phyloP scores from a whole-genome alignment of 139 green algal genomes.

The Picochlorum sp. region DNA sequence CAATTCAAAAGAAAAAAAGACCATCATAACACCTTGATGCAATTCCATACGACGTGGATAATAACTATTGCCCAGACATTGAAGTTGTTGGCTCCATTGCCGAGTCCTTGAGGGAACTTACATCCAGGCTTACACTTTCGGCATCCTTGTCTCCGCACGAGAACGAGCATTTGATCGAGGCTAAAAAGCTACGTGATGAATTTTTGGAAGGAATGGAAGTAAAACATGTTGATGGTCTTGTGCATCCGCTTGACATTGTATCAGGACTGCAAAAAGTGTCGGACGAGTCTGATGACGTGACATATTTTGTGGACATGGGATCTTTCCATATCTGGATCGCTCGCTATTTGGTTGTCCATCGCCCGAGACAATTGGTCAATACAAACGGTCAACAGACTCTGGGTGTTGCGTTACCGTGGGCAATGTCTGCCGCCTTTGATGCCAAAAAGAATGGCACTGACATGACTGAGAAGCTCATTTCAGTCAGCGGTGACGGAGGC shows the following conservation, averaged over 20 bases:
- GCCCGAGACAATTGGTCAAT: slow-evolving; percentile 14
- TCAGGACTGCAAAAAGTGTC: neutral
- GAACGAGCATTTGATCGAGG: neutral
- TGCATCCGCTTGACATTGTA: neutral
- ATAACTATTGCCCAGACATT: slow-evolving; percentile 9
- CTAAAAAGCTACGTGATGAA: neutral
- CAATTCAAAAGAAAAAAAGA: neutral
- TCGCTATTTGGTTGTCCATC: slow-evolving; percentile 9
- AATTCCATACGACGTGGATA: slow-evolving; percentile 12
- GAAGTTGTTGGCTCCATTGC: slow-evolving; percentile 15
- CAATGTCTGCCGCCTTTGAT: slow-evolving; percentile 13
- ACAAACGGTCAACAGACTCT: slow-evolving; percentile 17
- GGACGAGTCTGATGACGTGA: neutral
- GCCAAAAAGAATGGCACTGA: slow-evolving; percentile 12
- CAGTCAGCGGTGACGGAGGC: slow-evolving; percentile 8
- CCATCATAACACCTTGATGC: slow-evolving; percentile 13
- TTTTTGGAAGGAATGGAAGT: neutral
- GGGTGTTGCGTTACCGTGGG: slow-evolving; percentile 11
- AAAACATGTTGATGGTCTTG: neutral
- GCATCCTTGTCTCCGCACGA: neutral
- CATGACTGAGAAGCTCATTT: slow-evolving; percentile 13
- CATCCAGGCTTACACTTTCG: slow-evolving; percentile 1
- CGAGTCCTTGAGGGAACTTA: neutral
- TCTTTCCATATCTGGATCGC: slow-evolving; percentile 11
- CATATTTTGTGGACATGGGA: slow-evolving; percentile 13